Evolutionary conservation across 768 basidiomycete genomes (phyloP).

Genomic region (Filobasidium floriforme): DNA sequence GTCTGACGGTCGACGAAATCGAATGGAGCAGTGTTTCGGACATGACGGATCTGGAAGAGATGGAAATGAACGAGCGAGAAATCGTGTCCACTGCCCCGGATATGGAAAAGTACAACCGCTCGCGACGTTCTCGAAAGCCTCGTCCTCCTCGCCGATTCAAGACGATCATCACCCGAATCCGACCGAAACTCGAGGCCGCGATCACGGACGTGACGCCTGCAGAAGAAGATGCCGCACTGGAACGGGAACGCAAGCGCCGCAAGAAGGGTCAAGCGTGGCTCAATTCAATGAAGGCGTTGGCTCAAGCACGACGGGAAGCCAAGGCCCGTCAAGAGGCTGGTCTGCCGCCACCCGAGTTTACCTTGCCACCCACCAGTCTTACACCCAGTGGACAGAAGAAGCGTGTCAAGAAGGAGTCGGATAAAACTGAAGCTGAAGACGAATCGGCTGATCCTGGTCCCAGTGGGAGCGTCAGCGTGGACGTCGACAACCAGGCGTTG

Average conservation of each 20-base stretch:
- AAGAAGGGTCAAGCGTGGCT: constrained; percentile 23
- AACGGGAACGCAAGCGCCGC: constrained; percentile 21
- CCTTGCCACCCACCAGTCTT: constrained; percentile 21
- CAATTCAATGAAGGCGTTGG: constrained; percentile 23
- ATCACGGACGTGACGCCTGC: constrained; percentile 10
- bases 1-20: background rate
- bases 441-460: background rate
- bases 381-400: constrained; percentile 12
- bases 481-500: background rate
- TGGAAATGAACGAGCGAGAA: constrained; percentile 19
- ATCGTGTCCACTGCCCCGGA: constrained; percentile 13
- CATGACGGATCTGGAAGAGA: constrained; percentile 24
- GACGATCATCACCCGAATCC: constrained; percentile 21
- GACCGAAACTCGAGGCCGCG: constrained; percentile 23
- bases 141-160: constrained; percentile 25
- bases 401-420: constrained; percentile 9
- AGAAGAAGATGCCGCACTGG: constrained; percentile 20
- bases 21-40: constrained; percentile 17
- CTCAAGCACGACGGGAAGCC: constrained; percentile 19
- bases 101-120: constrained; percentile 10
- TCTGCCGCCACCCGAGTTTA: constrained; percentile 19
- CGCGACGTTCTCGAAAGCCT: constrained; percentile 9
- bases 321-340: constrained; percentile 15
- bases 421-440: background rate
- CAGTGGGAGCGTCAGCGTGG: background rate